Evolutionary conservation across 2,329 filamentous ascomycete genomes (phyloP), one percentile per base, ranked within the genome.

Genomic region (Venturia pyrina): DNA sequence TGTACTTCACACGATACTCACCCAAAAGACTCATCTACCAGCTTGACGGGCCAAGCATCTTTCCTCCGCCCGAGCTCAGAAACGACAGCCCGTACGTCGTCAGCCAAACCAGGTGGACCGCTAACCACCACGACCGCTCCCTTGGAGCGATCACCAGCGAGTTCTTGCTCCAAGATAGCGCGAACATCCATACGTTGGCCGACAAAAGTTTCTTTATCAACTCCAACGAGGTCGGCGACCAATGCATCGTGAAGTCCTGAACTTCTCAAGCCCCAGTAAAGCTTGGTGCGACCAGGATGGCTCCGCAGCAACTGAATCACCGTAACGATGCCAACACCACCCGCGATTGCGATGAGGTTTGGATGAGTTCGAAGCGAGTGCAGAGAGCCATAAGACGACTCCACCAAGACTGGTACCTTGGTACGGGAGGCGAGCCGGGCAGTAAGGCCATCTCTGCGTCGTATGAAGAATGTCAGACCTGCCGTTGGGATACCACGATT

Each of bases 21-120:
- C 67, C 76, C 76, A 68, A 81, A 82, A 15, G 76, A 77, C 68
- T 82, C 80, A 68, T 82, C 80, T 48, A 80, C 75, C 69, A 81
- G 81, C 62, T 77, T 75, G 11, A 81, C 70, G 79, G n/a, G 65
- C 57, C 65, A 80, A 0, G 72, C 69, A 6, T 63, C 63, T 61
- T 74, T 72, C 1, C 74, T 75, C 62, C 70, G 70, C 71, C 75
- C 71, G 10, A 76, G 75, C 11, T 71, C 56, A 63, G 77, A 74
- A 64, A 78, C 76, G 15, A 78, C 76, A 24, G 69, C 74, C 34
- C 80, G 72, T 11, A 77, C 75, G 64, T 81, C 74, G 67, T 81
- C 78, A 13, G 78, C 79, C 79, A 82, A 79, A 1, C 71, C 72
- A 0, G 71, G 71, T 2, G 80, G 80, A 1, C 80, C 80, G 67